Evolutionary conservation across 1,284 basidiomycete genomes (phyloP).

Genomic region (Austroboletus rostrupii): DNA sequence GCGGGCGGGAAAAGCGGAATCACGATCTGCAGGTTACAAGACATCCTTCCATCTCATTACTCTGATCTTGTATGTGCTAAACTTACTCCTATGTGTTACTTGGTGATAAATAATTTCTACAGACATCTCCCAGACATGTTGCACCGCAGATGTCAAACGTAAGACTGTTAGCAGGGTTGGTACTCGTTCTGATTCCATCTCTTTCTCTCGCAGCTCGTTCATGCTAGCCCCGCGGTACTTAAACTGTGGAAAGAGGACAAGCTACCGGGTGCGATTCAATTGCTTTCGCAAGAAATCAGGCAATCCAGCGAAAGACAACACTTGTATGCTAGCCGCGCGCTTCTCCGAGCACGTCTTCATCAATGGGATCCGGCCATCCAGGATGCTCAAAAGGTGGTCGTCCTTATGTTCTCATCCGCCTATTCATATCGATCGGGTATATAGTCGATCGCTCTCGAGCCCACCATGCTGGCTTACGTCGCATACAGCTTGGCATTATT

Average conservation of each 20-base stretch:
- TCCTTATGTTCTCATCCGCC: not conserved
- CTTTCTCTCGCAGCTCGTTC: not conserved
- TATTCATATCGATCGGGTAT: not conserved
- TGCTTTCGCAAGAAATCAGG: no score
- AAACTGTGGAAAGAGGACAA: no score
- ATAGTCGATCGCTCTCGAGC: not conserved
- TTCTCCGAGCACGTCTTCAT: no score
- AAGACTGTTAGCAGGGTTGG: not conserved
- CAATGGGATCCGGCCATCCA: no score
- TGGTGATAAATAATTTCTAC: not conserved
- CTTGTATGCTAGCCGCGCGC: no score
- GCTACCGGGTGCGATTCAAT: no score
- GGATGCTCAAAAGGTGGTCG: not conserved
- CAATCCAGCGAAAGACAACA: no score
- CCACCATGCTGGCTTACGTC: not conserved
- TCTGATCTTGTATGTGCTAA: not conserved
- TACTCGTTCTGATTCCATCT: not conserved
- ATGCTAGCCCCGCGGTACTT: no score
- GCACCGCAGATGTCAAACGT: not conserved
- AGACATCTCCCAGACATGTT: not conserved
- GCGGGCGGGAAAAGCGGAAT: no score
- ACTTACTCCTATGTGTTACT: not conserved
- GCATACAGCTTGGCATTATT: not conserved
- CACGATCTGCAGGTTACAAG: not conserved
- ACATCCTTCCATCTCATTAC: conserved; percentile 2